phyloP scores from a whole-genome alignment of 2,329 filamentous ascomycete species.

The Fusarium anguioides region DNA sequence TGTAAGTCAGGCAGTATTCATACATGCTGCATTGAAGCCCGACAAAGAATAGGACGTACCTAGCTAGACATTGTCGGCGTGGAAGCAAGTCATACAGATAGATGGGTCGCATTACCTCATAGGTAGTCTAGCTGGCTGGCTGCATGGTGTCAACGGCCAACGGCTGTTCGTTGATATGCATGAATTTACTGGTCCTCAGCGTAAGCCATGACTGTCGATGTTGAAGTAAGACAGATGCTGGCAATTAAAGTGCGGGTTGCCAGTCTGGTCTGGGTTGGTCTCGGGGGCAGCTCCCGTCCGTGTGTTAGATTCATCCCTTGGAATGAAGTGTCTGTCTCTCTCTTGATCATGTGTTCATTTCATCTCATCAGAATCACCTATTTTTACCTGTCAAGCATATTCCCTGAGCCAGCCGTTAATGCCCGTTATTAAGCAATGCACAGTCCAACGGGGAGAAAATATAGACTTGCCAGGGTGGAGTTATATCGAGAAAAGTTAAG shows the following conservation, averaged over 20 bases:
- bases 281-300: conserved; percentile 7
- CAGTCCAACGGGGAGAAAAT: conserved; percentile 7
- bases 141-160: conserved; percentile 5
- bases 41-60: background rate
- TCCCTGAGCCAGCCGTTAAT: conserved; percentile 21
- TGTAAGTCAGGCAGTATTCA: background rate
- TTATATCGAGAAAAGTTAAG: background rate
- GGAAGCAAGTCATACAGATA: conserved; percentile 1
- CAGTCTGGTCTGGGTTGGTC: conserved; percentile 15
- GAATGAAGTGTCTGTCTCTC: background rate
- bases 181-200: conserved; percentile 12
- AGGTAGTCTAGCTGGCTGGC: too few relatives aligned
- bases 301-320: background rate
- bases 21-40: conserved; percentile 14
- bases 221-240: conserved; percentile 10
- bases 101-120: conserved; percentile 4
- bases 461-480: background rate
- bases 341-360: background rate
- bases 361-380: conserved; percentile 8
- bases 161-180: background rate
- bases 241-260: conserved; percentile 4
- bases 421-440: conserved; percentile 18
- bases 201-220: background rate
- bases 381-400: conserved; percentile 9
- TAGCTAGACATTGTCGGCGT: background rate